Conservation (phyloP, 2,329 filamentous ascomycete genomes). For the Fusarium pseudonygamai region DNA sequence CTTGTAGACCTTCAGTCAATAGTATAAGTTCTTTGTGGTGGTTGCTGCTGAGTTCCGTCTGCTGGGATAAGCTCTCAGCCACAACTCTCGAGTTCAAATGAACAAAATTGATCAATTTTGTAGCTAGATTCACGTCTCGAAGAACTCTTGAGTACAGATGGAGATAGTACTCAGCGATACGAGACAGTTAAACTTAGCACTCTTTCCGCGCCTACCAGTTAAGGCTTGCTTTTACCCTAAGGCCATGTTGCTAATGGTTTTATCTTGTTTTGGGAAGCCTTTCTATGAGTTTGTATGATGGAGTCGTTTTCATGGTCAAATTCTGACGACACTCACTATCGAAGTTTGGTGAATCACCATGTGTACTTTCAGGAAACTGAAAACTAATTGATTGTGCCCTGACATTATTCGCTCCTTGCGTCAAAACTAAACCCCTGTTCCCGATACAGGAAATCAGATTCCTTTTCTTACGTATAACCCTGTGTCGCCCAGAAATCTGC, state of each 20-base stretch:
- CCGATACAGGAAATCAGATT: neutral
- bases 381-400: neutral
- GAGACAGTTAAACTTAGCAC: accelerated
- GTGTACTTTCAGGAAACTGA: accelerated
- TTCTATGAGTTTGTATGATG: accelerated
- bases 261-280: too few relatives aligned
- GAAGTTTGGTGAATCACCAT: accelerated
- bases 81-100: neutral
- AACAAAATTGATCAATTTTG: neutral
- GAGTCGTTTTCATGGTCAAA: too few relatives aligned
- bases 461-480: neutral
- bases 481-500: neutral
- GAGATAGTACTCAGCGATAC: too few relatives aligned
- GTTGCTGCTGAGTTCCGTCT: too few relatives aligned
- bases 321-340: accelerated
- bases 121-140: accelerated
- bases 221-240: too few relatives aligned
- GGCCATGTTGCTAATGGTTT: neutral
- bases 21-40: accelerated
- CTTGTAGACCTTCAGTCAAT: neutral
- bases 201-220: neutral
- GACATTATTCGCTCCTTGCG: neutral
- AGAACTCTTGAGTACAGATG: accelerated
- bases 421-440: accelerated
- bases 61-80: neutral